A percentile compares a stretch with the other conserved stretches of the same genome.
phyloP scores from a whole-genome alignment of 2,329 filamentous ascomycete genomes.

The Microdochium bolleyi region DNA sequence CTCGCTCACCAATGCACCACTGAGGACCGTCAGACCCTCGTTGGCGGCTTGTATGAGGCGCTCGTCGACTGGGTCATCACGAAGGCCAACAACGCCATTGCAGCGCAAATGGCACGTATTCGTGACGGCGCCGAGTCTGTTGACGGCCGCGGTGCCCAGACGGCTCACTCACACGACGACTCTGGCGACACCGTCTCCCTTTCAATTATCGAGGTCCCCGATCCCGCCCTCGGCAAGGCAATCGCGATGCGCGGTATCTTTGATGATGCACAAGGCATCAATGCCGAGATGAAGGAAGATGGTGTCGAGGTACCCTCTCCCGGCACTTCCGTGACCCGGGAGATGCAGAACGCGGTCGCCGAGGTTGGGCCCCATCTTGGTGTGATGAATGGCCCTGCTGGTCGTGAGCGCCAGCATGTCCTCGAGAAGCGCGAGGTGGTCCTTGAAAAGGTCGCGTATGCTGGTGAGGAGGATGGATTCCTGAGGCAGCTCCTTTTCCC shows the following conservation, averaged over 20 bases:
- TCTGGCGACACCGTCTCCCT: constrained; percentile 79
- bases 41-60: constrained; percentile 85
- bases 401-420: constrained; percentile 67
- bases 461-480: constrained; percentile 75
- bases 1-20: constrained; percentile 73
- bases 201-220: constrained; percentile 79
- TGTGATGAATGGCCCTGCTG: constrained; percentile 58
- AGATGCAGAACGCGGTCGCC: constrained; percentile 76
- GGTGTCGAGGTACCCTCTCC: constrained; percentile 68
- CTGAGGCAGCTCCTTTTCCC: constrained; percentile 77
- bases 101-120: constrained; percentile 61
- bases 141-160: constrained; percentile 53
- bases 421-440: constrained; percentile 76
- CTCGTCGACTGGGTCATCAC: constrained; percentile 90
- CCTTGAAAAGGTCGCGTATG: constrained; percentile 78
- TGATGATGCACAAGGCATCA: constrained; percentile 87
- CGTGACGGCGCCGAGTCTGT: constrained; percentile 60
- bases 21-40: constrained; percentile 73
- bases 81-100: constrained; percentile 82
- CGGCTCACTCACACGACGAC: constrained; percentile 63
- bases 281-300: constrained; percentile 94
- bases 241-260: constrained; percentile 86
- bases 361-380: constrained; percentile 74
- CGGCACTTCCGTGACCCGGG: constrained; percentile 75
- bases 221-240: constrained; percentile 74